These are phyloP conservation scores for Beauveria asiatica DNA, from an alignment of 2,329 filamentous ascomycete species.

Conservation along the genomic window DNA sequence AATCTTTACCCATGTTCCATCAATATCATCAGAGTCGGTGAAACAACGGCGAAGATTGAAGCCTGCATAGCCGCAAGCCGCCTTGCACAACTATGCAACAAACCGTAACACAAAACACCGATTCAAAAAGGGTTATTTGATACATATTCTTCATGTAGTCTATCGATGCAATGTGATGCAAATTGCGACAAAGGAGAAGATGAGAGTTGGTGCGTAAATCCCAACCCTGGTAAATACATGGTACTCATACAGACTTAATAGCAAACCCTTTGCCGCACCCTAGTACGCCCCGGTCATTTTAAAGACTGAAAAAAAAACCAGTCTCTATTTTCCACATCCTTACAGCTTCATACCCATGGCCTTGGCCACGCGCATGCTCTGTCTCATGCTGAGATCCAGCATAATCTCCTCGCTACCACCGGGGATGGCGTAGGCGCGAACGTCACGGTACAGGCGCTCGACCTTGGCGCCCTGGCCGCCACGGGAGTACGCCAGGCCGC, in stretches of 20 bases:
- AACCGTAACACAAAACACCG: not conserved
- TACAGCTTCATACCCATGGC: slow-evolving; percentile 93
- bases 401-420: slow-evolving; percentile 98
- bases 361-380: slow-evolving; percentile 82
- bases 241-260: slow-evolving; percentile 3
- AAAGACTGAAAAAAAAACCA: not conserved
- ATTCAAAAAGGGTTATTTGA: not conserved
- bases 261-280: not conserved
- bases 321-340: slow-evolving; percentile 6
- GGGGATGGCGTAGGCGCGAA: slow-evolving; percentile 91
- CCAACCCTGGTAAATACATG: not conserved
- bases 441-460: slow-evolving; percentile 89
- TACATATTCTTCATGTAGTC: not conserved
- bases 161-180: slow-evolving; percentile 1
- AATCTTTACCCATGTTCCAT: not conserved
- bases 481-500: slow-evolving; percentile 82
- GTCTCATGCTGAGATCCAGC: slow-evolving; percentile 90
- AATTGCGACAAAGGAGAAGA: not conserved
- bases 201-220: not conserved
- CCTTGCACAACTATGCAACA: not conserved
- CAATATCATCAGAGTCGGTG: not conserved
- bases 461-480: slow-evolving; percentile 94
- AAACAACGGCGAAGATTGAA: not conserved
- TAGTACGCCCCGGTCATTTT: not conserved
- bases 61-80: not conserved